These are phyloP conservation scores for Colletotrichum nymphaeae DNA, from an alignment of 2,329 filamentous ascomycete species.

Conservation along the genomic window DNA sequence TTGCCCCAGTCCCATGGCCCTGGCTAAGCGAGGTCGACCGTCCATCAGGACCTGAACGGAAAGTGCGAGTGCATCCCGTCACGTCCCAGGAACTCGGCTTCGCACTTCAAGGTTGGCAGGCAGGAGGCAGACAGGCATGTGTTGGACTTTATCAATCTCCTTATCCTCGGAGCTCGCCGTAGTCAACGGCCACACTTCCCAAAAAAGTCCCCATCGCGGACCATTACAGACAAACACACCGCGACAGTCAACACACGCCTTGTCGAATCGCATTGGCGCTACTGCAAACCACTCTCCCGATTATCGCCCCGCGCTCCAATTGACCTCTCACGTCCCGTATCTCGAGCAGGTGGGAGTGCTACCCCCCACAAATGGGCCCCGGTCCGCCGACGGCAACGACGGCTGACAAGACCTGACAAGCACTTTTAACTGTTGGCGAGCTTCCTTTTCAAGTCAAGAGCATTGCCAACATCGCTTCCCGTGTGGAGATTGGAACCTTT, in stretches of 20 bases:
- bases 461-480: conserved; percentile 22
- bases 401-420: conserved; percentile 20
- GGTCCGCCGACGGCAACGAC: conserved; percentile 10
- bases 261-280: conserved; percentile 15
- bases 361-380: conserved; percentile 19
- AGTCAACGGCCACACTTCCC: conserved; percentile 23
- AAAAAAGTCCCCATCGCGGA: conserved; percentile 16
- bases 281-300: conserved; percentile 24
- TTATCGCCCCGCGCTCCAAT: conserved; percentile 27
- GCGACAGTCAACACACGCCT: too few relatives aligned
- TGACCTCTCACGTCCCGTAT: conserved; percentile 41
- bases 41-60: not conserved
- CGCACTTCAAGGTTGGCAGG: too few relatives aligned
- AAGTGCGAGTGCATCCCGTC: not conserved
- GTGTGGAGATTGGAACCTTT: conserved; percentile 20
- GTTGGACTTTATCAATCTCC: not conserved
- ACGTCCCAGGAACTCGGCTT: not conserved
- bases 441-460: conserved; percentile 38
- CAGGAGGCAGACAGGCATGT: not conserved
- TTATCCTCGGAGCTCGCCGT: conserved; percentile 22
- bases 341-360: conserved; percentile 39
- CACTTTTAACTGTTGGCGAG: conserved; percentile 25
- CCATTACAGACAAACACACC: not conserved
- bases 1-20: not conserved
- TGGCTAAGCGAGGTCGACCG: not conserved